Base-by-base conservation (phyloP, 2,329 filamentous ascomycete species). In the Cladosporium sp. region DNA sequence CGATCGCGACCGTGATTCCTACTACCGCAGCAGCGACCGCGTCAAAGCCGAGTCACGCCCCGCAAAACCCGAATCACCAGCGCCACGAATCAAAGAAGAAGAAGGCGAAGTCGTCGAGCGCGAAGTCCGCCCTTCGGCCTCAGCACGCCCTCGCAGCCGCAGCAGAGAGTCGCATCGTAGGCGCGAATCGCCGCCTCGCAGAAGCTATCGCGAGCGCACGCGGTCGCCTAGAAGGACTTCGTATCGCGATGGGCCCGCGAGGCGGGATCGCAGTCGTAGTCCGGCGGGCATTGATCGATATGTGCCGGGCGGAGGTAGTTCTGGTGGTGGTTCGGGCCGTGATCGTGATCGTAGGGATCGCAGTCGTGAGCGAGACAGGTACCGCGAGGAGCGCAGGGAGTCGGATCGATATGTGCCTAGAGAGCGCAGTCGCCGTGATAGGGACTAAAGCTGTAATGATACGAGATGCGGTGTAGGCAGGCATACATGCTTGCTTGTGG, bases 271-370 rank as follows among this genome's bases (percentile, higher is more conserved):
- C 15, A 65, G 66, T 30, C 64, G 73, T 8, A 66, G 66, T 54
- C 62, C 59, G 30, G 47, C 73, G 1, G 76, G 77, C 5, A 79
- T 80, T 54, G 78, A 80, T 71, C 74, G 78, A 7, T 80, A 79
- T 65, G 73, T 79, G 5, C 78, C 78, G 54, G 75, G 78, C 30
- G 75, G 76, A 32, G 70, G 60, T 51, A 54, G 61, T 41, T 51
- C 55, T 55, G 52, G 18, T 55, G 64, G 59, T 54, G 67, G 57
- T 54, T 52, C 49, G 60, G 64, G 2, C 38, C 59, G 59, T 69
- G 74, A 75, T 47, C 59, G 59, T 69, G 74, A 75, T 38, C 70
- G 72, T 12, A 41, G 64, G 10, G 64, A 65, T 57, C 66, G 67
- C 8, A 65, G 70, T 26, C 65, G 76, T 15, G 75, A 80, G 55